phyloP scores from a whole-genome alignment of 2,329 filamentous ascomycete genomes.

The Alternaria triticimaculans region DNA sequence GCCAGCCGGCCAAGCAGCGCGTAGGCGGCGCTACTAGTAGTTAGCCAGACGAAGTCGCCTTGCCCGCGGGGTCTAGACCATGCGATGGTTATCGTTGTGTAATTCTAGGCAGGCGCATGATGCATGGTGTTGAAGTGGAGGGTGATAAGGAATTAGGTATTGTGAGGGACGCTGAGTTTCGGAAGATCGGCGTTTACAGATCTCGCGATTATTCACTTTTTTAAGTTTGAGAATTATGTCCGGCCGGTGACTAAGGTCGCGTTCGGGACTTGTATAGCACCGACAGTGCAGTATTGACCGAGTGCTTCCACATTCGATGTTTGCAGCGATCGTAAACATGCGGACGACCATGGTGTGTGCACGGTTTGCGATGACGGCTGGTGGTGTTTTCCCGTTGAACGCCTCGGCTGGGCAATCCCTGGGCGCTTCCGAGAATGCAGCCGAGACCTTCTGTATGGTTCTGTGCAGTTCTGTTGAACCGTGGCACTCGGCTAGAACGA shows the following conservation, averaged over 20 bases:
- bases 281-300: background rate
- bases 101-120: slow-evolving; percentile 15
- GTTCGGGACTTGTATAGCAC: slow-evolving; percentile 12
- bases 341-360: background rate
- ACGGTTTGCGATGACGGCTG: slow-evolving; percentile 26
- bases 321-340: slow-evolving; percentile 1
- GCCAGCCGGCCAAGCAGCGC: slow-evolving; percentile 30
- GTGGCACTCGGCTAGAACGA: slow-evolving; percentile 8
- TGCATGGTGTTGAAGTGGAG: slow-evolving; percentile 21
- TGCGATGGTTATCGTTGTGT: slow-evolving; percentile 16
- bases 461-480: slow-evolving; percentile 8
- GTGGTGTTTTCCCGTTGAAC: slow-evolving; percentile 14
- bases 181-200: slow-evolving; percentile 20
- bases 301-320: background rate
- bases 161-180: slow-evolving; percentile 8
- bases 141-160: slow-evolving; percentile 2
- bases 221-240: background rate
- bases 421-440: slow-evolving; percentile 22
- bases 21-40: slow-evolving; percentile 5
- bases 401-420: slow-evolving; percentile 26
- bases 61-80: slow-evolving; percentile 31
- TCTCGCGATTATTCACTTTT: background rate
- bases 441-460: slow-evolving; percentile 22
- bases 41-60: slow-evolving; percentile 10
- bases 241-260: background rate